phyloP scores from a whole-genome alignment of 495 filamentous ascomycete species.

The Pseudotulostoma volvatum region DNA sequence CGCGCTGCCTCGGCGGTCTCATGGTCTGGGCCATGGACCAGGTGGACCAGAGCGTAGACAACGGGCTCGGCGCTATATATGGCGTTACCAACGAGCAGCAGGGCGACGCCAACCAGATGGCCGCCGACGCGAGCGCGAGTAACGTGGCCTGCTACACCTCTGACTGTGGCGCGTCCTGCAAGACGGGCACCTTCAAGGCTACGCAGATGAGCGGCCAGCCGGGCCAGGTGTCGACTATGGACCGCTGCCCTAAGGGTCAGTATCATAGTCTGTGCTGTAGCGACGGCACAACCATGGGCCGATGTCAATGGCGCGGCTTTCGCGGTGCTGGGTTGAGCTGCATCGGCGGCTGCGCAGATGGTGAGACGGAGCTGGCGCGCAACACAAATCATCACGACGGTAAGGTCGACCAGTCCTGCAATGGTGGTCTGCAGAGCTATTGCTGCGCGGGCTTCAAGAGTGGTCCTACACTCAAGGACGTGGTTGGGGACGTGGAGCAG shows the following conservation, averaged over 20 bases:
- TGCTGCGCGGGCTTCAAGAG: constrained; percentile 14
- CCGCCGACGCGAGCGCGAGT: constrained; percentile 5
- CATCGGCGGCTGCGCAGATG: constrained; percentile 10
- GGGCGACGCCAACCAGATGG: constrained; percentile 7
- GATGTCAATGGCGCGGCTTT: too few species aligned
- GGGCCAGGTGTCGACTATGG: too few species aligned
- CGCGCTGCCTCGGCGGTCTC: constrained; percentile 8
- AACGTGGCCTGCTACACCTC: constrained; percentile 7
- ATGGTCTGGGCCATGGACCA: constrained; percentile 17
- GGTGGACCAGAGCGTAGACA: constrained; percentile 6
- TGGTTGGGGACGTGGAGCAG: constrained; percentile 7
- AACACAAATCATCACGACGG: constrained; percentile 11
- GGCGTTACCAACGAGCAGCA: constrained; percentile 7
- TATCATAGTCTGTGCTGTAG: too few species aligned
- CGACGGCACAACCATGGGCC: too few species aligned
- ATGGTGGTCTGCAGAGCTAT: constrained; percentile 12
- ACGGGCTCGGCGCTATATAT: constrained; percentile 5
- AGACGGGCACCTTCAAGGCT: constrained; percentile 8
- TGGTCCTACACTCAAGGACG: constrained; percentile 3
- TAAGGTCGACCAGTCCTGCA: constrained; percentile 10
- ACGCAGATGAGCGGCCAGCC: too few species aligned
- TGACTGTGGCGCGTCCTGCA: constrained; percentile 7
- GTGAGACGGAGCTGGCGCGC: constrained; percentile 9
- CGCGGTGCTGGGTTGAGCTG: constrained; percentile 10
- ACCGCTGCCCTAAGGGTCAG: too few species aligned